phyloP scores from a whole-genome alignment of 2,329 filamentous ascomycete species.

The Aspergillus puulaauensis region DNA sequence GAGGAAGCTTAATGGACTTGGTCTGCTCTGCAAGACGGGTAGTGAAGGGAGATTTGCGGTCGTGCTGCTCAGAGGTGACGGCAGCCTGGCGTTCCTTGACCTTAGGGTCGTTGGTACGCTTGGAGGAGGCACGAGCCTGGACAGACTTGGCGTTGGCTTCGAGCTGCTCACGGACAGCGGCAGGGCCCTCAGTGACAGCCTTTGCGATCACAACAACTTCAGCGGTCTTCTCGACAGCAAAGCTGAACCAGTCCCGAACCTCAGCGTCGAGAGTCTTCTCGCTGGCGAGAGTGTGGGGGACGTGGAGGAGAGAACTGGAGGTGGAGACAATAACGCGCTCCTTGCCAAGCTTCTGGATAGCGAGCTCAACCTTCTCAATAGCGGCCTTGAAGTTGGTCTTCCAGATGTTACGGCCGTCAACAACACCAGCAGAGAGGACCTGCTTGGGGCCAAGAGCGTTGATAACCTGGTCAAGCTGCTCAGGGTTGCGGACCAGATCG shows the following conservation, averaged over 20 bases:
- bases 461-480: slow-evolving; percentile 88
- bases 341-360: slow-evolving; percentile 94
- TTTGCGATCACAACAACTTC: slow-evolving; percentile 94
- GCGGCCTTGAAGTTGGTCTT: slow-evolving; percentile 99
- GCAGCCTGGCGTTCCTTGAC: slow-evolving; percentile 96
- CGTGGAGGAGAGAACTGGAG: slow-evolving; percentile 96
- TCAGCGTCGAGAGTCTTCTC: slow-evolving; percentile 98
- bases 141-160: slow-evolving; percentile 97
- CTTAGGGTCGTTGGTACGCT: slow-evolving; percentile 92
- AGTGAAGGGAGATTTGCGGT: slow-evolving; percentile 88
- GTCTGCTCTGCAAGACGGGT: slow-evolving; percentile 83
- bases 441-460: slow-evolving; percentile 83
- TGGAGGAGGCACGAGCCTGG: slow-evolving; percentile 85
- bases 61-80: slow-evolving; percentile 80
- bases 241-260: slow-evolving; percentile 97
- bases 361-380: slow-evolving; percentile 85
- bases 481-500: slow-evolving; percentile 96
- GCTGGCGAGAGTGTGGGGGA: slow-evolving; percentile 93
- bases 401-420: slow-evolving; percentile 99
- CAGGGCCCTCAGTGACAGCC: slow-evolving; percentile 90
- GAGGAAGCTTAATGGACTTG: slow-evolving; percentile 86
- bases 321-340: slow-evolving; percentile 96
- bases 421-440: slow-evolving; percentile 89
- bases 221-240: slow-evolving; percentile 88
- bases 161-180: slow-evolving; percentile 80